These are phyloP conservation scores for Pyrus communis DNA, from an alignment of 306 rosid species.

Conservation along the genomic window DNA sequence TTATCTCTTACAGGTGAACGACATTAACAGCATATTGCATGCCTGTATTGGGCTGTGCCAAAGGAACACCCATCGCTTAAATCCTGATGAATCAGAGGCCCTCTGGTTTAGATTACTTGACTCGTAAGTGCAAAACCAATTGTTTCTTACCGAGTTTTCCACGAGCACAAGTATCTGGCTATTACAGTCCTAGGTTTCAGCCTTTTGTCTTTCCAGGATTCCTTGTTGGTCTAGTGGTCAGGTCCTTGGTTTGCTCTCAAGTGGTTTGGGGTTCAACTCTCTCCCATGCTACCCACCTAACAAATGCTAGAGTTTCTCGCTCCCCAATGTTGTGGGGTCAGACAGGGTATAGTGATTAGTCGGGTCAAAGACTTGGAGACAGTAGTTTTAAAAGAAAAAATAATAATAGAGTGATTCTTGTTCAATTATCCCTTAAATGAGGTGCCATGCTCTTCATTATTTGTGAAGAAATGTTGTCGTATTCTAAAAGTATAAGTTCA, in stretches of 20 bases:
- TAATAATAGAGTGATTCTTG: background rate
- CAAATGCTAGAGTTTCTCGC: too few species aligned
- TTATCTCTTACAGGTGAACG: constrained; percentile 50
- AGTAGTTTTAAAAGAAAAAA: too few species aligned
- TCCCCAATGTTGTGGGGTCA: too few species aligned
- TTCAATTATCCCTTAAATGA: background rate
- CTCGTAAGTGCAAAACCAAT: constrained; percentile 55
- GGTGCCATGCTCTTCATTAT: background rate
- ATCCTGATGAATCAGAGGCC: constrained; percentile 88
- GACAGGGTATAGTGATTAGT: too few species aligned
- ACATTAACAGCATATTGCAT: constrained; percentile 44
- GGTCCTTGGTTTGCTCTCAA: too few species aligned
- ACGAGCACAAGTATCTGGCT: background rate
- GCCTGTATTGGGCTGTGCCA: constrained; percentile 93
- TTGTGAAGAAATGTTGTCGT: background rate
- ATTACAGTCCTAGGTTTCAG: background rate
- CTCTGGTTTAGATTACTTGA: constrained; percentile 95
- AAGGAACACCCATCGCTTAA: constrained; percentile 94
- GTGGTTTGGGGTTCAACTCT: too few species aligned
- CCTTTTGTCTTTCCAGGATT: background rate
- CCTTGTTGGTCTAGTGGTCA: too few species aligned
- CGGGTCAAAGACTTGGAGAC: too few species aligned
- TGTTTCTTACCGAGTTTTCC: constrained; percentile 3
- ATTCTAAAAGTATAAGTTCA: background rate
- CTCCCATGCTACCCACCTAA: too few species aligned